Evolutionary conservation across 768 basidiomycete species (phyloP), one percentile per base, ranked within the genome.

Genomic region (Termitomyces sp.): DNA sequence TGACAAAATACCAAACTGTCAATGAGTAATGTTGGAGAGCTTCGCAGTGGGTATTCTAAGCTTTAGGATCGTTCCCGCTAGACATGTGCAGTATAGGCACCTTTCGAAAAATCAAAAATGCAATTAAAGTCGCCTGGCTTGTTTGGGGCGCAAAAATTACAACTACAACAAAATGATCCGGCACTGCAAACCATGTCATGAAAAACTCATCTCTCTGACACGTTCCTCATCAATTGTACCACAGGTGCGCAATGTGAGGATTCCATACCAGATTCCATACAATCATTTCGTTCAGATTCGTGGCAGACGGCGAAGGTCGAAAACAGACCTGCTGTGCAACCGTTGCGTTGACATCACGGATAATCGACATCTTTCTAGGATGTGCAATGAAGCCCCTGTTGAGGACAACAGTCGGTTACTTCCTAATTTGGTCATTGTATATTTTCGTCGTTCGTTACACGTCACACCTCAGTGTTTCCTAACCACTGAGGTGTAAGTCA

Each of bases 41-140:
- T 28, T 28, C 28, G 7, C 0, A n/a, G 28, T 28, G 17, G n/a
- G 14, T 50, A 32, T 2, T n/a, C 28, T 1, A 11, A 80, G 78
- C 62, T 83, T 82, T 64, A 85, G 78, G 2, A 87, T 59, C 82
- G 82, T 83, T 5, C 79, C 80, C 1, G 81, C 81, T 7, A 81
- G 69, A 52, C 74, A 40, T 74, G 70, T 2, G 81, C 80, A 1
- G 80, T 80, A 63, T 81, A 83, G 17, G 81, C 77, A 12, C 83
- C 83, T 32, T 84, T 70, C n/a, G 82, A 83, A 64, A 87, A 87
- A 1, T 84, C 84, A 59, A 84, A 84, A 51, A 86, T 77, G 63
- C 75, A 84, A 48, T 85, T 81, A 48, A 73, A 74, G 66, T 85
- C 82, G 1, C 76, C 77, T 5, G 58, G 49, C 34, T 51, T 47